Evolutionary conservation across 805 yeast species (phyloP).

Genomic region (Candida wancherniae): DNA sequence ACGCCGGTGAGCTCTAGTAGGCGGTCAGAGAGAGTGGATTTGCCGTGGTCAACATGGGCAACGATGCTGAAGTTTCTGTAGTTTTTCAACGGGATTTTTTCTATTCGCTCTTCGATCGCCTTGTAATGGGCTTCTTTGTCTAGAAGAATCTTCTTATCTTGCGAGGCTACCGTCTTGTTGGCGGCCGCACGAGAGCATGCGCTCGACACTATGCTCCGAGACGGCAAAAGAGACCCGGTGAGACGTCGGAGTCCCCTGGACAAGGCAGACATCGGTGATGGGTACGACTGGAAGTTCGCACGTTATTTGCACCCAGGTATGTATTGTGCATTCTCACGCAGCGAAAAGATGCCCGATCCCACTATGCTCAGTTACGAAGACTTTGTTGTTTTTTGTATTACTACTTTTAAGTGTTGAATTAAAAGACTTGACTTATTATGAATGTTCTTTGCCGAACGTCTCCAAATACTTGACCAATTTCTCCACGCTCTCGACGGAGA

Average conservation of each 20-base stretch:
- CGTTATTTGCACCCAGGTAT: constrained; percentile 8
- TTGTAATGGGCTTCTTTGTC: constrained; percentile 32
- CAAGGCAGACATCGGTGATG: constrained; percentile 1
- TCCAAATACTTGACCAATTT: constrained; percentile 52
- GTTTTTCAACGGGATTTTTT: constrained; percentile 74
- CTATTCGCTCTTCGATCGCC: constrained; percentile 51
- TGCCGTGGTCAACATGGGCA: constrained; percentile 92
- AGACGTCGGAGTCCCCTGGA: constrained; percentile 1
- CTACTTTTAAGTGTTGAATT: constrained; percentile 1
- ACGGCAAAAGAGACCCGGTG: constrained; percentile 1
- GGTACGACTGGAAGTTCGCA: constrained; percentile 2
- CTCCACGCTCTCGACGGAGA: constrained; percentile 56
- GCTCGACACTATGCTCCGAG: constrained; percentile 1
- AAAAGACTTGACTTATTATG: constrained; percentile 1
- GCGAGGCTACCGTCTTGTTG: constrained; percentile 16
- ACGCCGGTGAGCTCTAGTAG: constrained; percentile 86
- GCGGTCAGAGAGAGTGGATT: constrained; percentile 86
- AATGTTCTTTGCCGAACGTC: constrained; percentile 54
- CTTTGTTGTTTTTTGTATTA: not conserved
- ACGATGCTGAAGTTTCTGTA: constrained; percentile 91
- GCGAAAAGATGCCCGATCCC: too few relatives aligned
- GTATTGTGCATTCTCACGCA: too few relatives aligned
- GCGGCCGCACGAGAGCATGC: constrained; percentile 3
- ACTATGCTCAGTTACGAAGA: too few relatives aligned
- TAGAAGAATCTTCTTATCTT: constrained; percentile 24